Conservation (phyloP, 148 eudicot genomes). For the Suaeda aralocaspica region DNA sequence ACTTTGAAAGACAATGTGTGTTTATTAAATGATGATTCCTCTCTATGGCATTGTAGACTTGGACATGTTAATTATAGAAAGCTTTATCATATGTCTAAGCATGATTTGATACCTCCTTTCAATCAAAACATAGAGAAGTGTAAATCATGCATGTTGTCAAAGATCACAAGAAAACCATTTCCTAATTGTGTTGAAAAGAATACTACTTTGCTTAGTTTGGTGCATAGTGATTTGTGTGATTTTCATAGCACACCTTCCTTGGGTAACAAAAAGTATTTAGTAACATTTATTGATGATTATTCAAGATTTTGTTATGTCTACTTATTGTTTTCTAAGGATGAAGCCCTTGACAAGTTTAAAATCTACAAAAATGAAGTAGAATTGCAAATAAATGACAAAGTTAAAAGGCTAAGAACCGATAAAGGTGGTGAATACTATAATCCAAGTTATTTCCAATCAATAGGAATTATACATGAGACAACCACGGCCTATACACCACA, state of each 20-base stretch:
- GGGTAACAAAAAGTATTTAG: not conserved
- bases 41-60: too few species aligned
- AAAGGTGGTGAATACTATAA: constrained; percentile 2
- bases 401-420: too few species aligned
- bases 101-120: too few species aligned
- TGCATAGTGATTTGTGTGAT: not conserved
- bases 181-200: not conserved
- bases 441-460: not conserved
- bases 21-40: too few species aligned
- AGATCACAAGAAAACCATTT: not conserved
- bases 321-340: not conserved
- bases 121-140: too few species aligned
- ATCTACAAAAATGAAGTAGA: too few species aligned
- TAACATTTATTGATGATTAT: not conserved
- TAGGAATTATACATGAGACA: not conserved
- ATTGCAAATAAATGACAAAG: too few species aligned
- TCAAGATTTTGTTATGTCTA: not conserved
- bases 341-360: not conserved
- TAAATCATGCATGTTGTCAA: not conserved
- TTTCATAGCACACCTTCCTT: not conserved
- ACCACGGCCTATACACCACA: not conserved
- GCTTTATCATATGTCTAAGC: too few species aligned
- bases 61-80: too few species aligned
- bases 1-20: too few species aligned
- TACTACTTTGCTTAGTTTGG: not conserved